A percentile compares a stretch with the other conserved stretches of the same genome.
phyloP scores from a whole-genome alignment of 768 basidiomycete species.

The Hygrophorus russula region DNA sequence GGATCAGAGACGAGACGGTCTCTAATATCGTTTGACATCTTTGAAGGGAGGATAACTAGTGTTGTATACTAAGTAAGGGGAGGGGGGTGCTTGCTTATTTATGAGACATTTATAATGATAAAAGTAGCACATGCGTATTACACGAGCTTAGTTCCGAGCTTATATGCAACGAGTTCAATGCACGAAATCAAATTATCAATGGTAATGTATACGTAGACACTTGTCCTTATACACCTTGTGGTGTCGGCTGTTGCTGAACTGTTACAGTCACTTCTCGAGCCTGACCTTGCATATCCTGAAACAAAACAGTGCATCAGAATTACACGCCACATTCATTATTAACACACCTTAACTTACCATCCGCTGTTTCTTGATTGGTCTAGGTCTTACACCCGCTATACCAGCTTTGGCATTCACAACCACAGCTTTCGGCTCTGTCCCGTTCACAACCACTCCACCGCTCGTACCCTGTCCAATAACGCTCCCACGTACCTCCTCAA shows the following conservation, averaged over 20 bases:
- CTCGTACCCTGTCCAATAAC: conserved; percentile 15
- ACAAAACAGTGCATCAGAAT: not conserved
- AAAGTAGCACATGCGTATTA: too few species aligned
- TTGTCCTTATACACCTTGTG: conserved; percentile 54
- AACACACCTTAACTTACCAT: too few species aligned
- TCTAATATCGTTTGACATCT: too few species aligned
- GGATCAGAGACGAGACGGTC: too few species aligned
- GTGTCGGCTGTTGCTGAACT: conserved; percentile 56
- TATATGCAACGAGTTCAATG: too few species aligned
- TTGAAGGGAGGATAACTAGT: too few species aligned
- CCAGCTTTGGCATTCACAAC: conserved; percentile 52
- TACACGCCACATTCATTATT: conserved; percentile 1
- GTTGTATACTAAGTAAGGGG: too few species aligned
- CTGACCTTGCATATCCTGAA: conserved; percentile 55
- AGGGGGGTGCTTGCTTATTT: too few species aligned
- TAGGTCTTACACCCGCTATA: conserved; percentile 42
- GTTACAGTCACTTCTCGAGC: conserved; percentile 41
- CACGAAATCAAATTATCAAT: too few species aligned
- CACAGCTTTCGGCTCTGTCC: conserved; percentile 19
- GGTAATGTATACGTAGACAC: too few species aligned
- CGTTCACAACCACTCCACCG: conserved; percentile 15
- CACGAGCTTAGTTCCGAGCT: too few species aligned
- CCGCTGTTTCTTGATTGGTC: conserved; percentile 68
- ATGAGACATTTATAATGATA: too few species aligned
- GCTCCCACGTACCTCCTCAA: conserved; percentile 17